Conservation (phyloP, 225 moss, liverwort and hornwort genomes). For the Pseudisothecium myosuroides region DNA sequence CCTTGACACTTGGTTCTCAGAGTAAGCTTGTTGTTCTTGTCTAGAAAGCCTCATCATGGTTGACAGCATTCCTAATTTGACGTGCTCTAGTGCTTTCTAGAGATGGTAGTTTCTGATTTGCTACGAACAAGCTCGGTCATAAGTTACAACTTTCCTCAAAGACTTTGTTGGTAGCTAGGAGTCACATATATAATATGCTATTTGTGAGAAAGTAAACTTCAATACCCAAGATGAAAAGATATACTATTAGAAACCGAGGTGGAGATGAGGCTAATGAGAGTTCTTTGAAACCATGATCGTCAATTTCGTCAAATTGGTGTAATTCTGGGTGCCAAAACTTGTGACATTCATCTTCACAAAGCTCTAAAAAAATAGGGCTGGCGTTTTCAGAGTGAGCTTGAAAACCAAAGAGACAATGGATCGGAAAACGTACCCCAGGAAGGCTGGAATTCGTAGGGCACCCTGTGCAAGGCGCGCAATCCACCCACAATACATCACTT, state of each 20-base stretch:
- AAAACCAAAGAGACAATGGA: too few species aligned
- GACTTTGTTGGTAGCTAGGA: not conserved
- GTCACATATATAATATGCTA: too few species aligned
- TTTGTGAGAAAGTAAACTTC: not conserved
- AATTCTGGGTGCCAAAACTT: not conserved
- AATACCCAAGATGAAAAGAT: not conserved
- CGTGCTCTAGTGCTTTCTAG: not conserved
- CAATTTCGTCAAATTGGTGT: not conserved
- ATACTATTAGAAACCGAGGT: not conserved
- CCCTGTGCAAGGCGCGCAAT: constrained; percentile 46
- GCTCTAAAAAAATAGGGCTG: not conserved
- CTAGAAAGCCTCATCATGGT: not conserved
- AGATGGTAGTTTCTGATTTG: not conserved
- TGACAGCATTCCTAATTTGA: not conserved
- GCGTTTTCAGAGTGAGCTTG: too few species aligned
- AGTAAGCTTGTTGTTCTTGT: not conserved
- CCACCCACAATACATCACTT: constrained; percentile 62
- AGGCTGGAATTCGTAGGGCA: constrained; percentile 33
- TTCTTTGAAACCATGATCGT: not conserved
- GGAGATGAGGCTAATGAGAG: not conserved
- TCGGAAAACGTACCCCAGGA: not conserved
- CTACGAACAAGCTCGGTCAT: not conserved
- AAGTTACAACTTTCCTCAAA: not conserved
- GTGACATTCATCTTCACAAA: not conserved
- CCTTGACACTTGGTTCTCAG: not conserved